Conservation (phyloP, 495 filamentous ascomycete species). For the Hamigera avellanea region DNA sequence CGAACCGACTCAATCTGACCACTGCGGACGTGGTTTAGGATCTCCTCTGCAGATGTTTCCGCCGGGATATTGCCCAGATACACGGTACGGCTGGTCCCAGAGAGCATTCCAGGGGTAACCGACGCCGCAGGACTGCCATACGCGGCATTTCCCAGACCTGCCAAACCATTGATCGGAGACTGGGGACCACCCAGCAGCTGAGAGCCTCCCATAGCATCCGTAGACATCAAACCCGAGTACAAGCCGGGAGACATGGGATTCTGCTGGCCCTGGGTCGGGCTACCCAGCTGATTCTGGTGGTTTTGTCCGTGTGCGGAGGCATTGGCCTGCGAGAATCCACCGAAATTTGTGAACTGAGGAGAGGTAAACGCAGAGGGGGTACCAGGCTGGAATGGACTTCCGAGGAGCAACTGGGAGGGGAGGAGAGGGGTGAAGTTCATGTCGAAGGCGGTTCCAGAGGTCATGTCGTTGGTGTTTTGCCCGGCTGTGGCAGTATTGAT, state of each 20-base stretch:
- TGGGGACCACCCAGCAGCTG: slow-evolving; percentile 69
- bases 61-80: slow-evolving; percentile 97
- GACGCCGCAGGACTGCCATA: slow-evolving; percentile 54
- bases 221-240: slow-evolving; percentile 68
- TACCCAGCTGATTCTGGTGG: slow-evolving; percentile 42
- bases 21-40: slow-evolving; percentile 90
- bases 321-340: slow-evolving; percentile 60
- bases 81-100: slow-evolving; percentile 88
- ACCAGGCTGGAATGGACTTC: slow-evolving; percentile 93
- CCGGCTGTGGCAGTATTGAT: slow-evolving; percentile 69
- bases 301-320: slow-evolving; percentile 46
- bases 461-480: slow-evolving; percentile 59
- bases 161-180: slow-evolving; percentile 70
- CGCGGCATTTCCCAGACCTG: slow-evolving; percentile 44
- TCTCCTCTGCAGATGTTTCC: slow-evolving; percentile 97
- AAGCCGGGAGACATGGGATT: slow-evolving; percentile 55
- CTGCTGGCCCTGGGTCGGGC: slow-evolving; percentile 52
- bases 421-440: slow-evolving; percentile 98
- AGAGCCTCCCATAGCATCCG: slow-evolving; percentile 58
- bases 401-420: slow-evolving; percentile 86
- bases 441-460: slow-evolving; percentile 80
- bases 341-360: slow-evolving; percentile 80
- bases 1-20: slow-evolving; percentile 98
- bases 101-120: slow-evolving; percentile 68
- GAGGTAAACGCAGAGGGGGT: slow-evolving; percentile 82